phyloP scores from a whole-genome alignment of 768 basidiomycete species.

The Hemileccinum rubropunctum region DNA sequence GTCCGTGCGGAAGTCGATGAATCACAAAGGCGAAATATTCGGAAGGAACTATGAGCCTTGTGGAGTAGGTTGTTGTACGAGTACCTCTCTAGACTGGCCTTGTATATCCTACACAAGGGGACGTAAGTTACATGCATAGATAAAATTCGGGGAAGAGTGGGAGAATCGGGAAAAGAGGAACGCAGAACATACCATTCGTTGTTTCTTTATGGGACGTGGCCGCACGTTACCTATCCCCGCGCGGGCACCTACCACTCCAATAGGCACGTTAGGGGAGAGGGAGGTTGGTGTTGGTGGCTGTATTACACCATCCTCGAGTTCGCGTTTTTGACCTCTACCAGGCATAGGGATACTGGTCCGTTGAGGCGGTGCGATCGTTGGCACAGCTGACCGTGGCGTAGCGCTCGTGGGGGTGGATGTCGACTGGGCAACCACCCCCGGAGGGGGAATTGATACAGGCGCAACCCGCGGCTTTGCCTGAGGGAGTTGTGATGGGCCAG shows the following conservation, averaged over 20 bases:
- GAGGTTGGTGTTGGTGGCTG: conserved; percentile 22
- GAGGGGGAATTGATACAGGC: conserved; percentile 32
- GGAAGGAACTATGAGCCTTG: conserved; percentile 49
- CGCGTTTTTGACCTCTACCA: conserved; percentile 34
- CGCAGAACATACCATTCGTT: conserved; percentile 56
- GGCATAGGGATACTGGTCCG: conserved; percentile 12
- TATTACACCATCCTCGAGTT: conserved; percentile 25
- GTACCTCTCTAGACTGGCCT: conserved; percentile 60
- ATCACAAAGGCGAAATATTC: conserved; percentile 1
- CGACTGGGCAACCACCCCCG: conserved; percentile 24
- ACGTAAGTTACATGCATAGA: conserved; percentile 2
- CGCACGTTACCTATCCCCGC: conserved; percentile 56
- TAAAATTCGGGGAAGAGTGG: neutral
- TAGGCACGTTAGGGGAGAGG: conserved; percentile 23
- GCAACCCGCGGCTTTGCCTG: conserved; percentile 30
- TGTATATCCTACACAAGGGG: conserved; percentile 50
- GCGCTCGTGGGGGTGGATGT: conserved; percentile 33
- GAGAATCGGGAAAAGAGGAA: neutral
- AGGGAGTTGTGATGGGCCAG: conserved; percentile 11
- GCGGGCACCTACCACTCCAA: conserved; percentile 46
- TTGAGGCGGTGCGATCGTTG: conserved; percentile 23
- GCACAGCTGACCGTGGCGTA: conserved; percentile 30
- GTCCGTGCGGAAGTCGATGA: conserved; percentile 6
- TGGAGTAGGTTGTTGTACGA: conserved; percentile 71
- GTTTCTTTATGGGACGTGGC: conserved; percentile 74